Percentiles rank a stretch among this genome's conserved stretches.
These are phyloP conservation scores for Endothia cerciana DNA, from an alignment of 2,329 filamentous ascomycete genomes.

Conservation along the genomic window DNA sequence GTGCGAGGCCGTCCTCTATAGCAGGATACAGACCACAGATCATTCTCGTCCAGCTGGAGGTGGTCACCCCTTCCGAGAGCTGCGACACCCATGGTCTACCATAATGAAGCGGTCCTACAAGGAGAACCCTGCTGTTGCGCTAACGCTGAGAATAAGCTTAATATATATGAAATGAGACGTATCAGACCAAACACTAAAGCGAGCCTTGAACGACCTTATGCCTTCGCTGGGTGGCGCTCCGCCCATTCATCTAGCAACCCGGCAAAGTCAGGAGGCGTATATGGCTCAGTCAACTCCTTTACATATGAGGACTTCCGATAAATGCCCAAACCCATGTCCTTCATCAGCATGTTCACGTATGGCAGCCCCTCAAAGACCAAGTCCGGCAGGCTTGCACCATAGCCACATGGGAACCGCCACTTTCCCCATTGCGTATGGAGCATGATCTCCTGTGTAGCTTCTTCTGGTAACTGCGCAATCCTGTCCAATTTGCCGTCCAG, in stretches of 20 bases:
- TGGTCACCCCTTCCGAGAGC: no score
- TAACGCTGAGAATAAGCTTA: neutral
- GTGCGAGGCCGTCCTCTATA: neutral
- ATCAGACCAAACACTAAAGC: no score
- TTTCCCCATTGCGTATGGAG: slow-evolving; percentile 58
- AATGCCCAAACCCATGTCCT: slow-evolving; percentile 29
- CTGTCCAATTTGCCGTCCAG: slow-evolving; percentile 53
- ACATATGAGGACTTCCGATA: slow-evolving; percentile 29
- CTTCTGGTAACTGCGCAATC: slow-evolving; percentile 34
- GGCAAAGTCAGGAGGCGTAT: slow-evolving; percentile 32
- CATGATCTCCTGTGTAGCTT: slow-evolving; percentile 47
- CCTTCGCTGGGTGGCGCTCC: slow-evolving; percentile 24
- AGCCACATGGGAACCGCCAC: slow-evolving; percentile 57
- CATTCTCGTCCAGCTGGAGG: no score
- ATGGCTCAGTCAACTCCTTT: slow-evolving; percentile 27
- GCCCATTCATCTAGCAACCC: slow-evolving; percentile 38
- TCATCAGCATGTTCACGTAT: slow-evolving; percentile 44
- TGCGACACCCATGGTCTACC: no score
- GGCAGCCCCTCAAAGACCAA: slow-evolving; percentile 65
- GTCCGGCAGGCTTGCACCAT: slow-evolving; percentile 55
- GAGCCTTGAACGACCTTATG: neutral
- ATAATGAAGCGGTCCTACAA: neutral
- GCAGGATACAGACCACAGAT: no score
- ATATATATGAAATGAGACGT: neutral
- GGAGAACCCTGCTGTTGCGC: neutral